A percentile compares a stretch with the other conserved stretches of the same genome.
Evolutionary conservation across 495 filamentous ascomycete species (phyloP).

Genomic region (Saxophila tyrrhenica): DNA sequence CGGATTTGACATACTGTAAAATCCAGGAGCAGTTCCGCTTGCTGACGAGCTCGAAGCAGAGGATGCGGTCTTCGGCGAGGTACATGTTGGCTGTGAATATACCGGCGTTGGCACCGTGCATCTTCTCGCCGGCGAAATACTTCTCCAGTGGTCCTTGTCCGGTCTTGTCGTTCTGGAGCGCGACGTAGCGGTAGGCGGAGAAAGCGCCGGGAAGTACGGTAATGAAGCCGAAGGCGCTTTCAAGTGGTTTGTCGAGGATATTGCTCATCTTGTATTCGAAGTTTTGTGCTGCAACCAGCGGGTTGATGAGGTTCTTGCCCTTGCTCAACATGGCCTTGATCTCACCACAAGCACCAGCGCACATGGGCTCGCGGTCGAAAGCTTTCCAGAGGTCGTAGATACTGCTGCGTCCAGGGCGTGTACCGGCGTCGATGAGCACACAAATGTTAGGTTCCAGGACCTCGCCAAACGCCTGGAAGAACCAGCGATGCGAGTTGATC

Average conservation of each 20-base stretch:
- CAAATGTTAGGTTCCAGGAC: conserved; percentile 94
- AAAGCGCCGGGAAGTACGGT: conserved; percentile 94
- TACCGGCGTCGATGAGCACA: conserved; percentile 92
- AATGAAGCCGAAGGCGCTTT: conserved; percentile 97
- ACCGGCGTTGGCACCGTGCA: conserved; percentile 90
- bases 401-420: conserved; percentile 79
- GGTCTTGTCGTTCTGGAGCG: conserved; percentile 91
- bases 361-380: conserved; percentile 95
- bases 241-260: conserved; percentile 95
- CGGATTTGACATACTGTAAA: conserved; percentile 93
- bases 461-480: conserved; percentile 93
- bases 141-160: conserved; percentile 88
- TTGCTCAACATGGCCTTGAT: conserved; percentile 95
- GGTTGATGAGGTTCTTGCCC: conserved; percentile 84
- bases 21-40: conserved; percentile 97
- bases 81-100: conserved; percentile 99
- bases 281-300: conserved; percentile 91
- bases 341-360: conserved; percentile 93
- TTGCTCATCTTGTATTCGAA: conserved; percentile 99
- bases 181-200: conserved; percentile 89
- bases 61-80: conserved; percentile 95
- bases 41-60: conserved; percentile 96
- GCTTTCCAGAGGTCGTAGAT: conserved; percentile 98
- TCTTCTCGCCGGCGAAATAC: conserved; percentile 95
- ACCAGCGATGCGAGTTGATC: conserved; percentile 99